Conservation (phyloP, 2,329 filamentous ascomycete genomes). For the Pseudonectria foliicola region DNA sequence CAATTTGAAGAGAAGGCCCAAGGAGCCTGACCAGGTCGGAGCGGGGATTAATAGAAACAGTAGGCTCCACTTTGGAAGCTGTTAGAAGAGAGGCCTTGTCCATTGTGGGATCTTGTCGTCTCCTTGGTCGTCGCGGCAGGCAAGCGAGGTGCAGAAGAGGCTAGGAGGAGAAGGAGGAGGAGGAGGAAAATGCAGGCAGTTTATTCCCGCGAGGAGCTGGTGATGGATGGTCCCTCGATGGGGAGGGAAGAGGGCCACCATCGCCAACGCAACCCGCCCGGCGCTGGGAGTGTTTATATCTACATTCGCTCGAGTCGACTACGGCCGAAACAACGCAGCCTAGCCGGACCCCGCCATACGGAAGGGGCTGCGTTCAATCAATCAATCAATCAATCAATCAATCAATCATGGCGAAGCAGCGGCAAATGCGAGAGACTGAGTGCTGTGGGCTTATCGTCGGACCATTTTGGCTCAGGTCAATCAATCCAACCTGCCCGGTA, state of each 20-base stretch:
- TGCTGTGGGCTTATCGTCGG: too few relatives aligned
- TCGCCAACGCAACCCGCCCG: background rate
- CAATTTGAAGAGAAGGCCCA: constrained; percentile 27
- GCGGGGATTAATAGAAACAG: constrained; percentile 21
- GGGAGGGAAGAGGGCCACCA: too few relatives aligned
- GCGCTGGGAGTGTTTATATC: constrained; percentile 15
- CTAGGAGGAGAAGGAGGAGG: background rate
- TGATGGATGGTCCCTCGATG: background rate
- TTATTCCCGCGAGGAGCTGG: background rate
- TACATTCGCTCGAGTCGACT: background rate
- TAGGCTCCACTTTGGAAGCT: constrained; percentile 29
- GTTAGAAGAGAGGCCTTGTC: constrained; percentile 33
- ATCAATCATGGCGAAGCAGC: too few relatives aligned
- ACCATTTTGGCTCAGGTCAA: too few relatives aligned
- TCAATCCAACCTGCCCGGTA: too few relatives aligned
- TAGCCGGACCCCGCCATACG: too few relatives aligned
- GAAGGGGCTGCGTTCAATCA: too few relatives aligned
- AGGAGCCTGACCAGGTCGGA: constrained; percentile 27
- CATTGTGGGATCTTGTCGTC: constrained; percentile 16
- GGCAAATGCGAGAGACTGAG: too few relatives aligned
- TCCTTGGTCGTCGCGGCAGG: background rate
- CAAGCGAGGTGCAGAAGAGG: background rate
- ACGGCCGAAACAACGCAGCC: too few relatives aligned
- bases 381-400: too few relatives aligned
- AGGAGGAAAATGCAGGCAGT: background rate